Evolutionary conservation across 257 asterid genomes (phyloP), one percentile per base, ranked within the genome.

Genomic region (Plantago ovata): DNA sequence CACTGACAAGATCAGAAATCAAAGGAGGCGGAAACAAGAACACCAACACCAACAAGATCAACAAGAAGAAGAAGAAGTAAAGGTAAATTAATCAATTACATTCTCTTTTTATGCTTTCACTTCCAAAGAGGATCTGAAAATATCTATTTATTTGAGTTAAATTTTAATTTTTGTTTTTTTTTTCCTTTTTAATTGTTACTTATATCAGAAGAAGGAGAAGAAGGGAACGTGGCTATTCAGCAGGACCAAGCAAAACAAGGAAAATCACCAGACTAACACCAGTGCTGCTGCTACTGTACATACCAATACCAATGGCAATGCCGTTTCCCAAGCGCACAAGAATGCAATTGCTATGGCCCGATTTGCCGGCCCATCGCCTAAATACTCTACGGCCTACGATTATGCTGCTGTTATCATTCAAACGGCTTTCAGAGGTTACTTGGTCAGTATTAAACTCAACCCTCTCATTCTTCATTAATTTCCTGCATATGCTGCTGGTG

Each of bases 351-450:
- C 61, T 3, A 63, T 68, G 10, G 78, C 61, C 10, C 53, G 72
- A 20, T 66, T 71, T 7, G 21, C 81, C 39, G 59, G 62, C 33
- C 65, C 65, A 7, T 45, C 59, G 56, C 47, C 60, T 56, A 51
- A 56, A 19, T 62, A 60, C 55, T 9, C 62, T 0, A 42, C 38
- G 39, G 65, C 23, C 38, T 50, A 60, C 47, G 59, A 68, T 43
- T 38, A 51, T 11, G 81, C 79, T 22, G 75, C 81, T 23, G 61
- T 62, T 13, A 28, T 55, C 16, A 65, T 78, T 58, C 81, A 78
- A 57, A 68, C 75, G 18, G 69, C 72, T 69, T 78, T 71, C 67
- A 71, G 84, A 68, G 78, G 79, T 33, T 75, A 71, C 60, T 54
- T 78, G 72, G 84, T 78, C 38, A 68, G 75, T 2, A 33, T 18